Evolutionary conservation across 208 protist genomes (phyloP), one percentile per base, ranked within the genome.

Genomic region (Naegleria fowleri): DNA sequence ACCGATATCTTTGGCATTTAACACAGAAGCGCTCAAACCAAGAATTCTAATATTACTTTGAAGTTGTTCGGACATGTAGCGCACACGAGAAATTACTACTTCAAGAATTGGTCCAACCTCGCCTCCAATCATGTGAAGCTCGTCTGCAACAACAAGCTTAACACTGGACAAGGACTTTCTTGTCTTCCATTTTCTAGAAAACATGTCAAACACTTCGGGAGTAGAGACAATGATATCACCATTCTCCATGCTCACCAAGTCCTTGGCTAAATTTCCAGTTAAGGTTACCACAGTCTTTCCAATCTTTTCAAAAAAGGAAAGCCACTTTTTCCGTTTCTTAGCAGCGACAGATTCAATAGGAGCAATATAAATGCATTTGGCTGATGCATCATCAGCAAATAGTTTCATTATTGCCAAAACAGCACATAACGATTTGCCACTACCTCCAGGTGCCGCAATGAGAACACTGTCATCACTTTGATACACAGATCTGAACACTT

Each of bases 121-220:
- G 22, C 93, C 94, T 39, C 97, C 98, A 19, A 99, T 93, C 39
- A 98, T 90, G 92, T 99, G 97, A 67, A 98, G 94, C 93, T 98
- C 96, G 93, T 98, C 96, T 22, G 91, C 89, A 88, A 99, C 95
- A 29, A 98, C 90, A 0, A 99, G 89, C 0, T 58, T 87, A 16
- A 98, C 95, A 4, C 85, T 90, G 5, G 59, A 75, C 2, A 96
- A 90, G 59, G 93, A 95, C 5, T 85, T 85, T 91, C 96, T 92
- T 36, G 91, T 93, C 87, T 97, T 93, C 96, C 97, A 99, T 86
- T 92, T 94, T 90, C 97, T 93, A 55, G 92, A 96, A 38, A 99
- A 94, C 55, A 94, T 94, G 94, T 99, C 98, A 96, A 96, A 99
- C 88, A 98, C 98, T 92, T 99, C 97, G 25, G 98, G 97, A 52